Conservation (phyloP, 371 early-diverging fungal species). For the Mycotypha africana region DNA sequence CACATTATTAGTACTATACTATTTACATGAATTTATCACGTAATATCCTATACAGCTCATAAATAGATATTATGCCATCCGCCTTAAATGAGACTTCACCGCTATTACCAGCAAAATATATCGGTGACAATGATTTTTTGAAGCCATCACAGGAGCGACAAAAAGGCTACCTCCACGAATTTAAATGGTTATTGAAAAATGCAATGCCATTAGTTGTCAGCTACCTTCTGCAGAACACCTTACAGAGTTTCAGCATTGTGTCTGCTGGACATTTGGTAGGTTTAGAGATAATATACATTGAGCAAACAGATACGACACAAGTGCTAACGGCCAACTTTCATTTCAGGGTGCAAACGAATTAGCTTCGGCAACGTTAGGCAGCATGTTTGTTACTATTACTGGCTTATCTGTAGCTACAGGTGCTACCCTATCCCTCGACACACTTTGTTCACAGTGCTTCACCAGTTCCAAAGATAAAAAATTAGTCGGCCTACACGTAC, state of each 20-base stretch:
- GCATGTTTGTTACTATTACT: slow-evolving; percentile 81
- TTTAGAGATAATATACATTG: too few species aligned
- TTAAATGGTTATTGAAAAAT: slow-evolving; percentile 39
- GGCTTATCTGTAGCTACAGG: slow-evolving; percentile 76
- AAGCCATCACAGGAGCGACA: too few species aligned
- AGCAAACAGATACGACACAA: too few species aligned
- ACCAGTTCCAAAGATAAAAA: slow-evolving; percentile 64
- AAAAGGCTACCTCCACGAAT: slow-evolving; percentile 20
- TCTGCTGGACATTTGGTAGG: slow-evolving; percentile 50
- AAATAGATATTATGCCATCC: too few species aligned
- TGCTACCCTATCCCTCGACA: slow-evolving; percentile 78
- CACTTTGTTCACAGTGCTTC: slow-evolving; percentile 80
- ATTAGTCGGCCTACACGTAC: slow-evolving; percentile 73
- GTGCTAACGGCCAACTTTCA: too few species aligned
- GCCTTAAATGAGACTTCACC: too few species aligned
- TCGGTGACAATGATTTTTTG: too few species aligned
- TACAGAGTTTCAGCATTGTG: slow-evolving; percentile 54
- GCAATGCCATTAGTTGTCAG: slow-evolving; percentile 50
- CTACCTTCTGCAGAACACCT: slow-evolving; percentile 58
- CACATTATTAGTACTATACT: too few species aligned
- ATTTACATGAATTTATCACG: too few species aligned
- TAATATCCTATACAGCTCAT: too few species aligned
- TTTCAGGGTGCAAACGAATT: slow-evolving; percentile 59
- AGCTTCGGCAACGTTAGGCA: slow-evolving; percentile 69
- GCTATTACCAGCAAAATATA: too few species aligned